Percentiles rank a stretch among this genome's conserved stretches.
These are phyloP conservation scores for Yarrowia sp. DNA, from an alignment of 805 yeast genomes.

Conservation along the genomic window DNA sequence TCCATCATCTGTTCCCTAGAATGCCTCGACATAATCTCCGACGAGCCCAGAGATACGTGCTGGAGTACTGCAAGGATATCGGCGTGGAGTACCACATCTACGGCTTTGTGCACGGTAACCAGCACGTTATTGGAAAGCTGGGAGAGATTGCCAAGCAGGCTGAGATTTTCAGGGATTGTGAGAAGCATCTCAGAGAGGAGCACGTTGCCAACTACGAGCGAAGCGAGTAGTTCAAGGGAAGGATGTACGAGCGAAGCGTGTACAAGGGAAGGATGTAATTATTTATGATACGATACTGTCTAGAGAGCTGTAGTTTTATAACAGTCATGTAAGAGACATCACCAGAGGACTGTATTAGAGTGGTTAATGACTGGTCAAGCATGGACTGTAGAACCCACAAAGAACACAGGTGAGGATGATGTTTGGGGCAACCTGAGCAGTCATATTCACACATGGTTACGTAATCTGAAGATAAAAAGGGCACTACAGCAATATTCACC, in stretches of 20 bases:
- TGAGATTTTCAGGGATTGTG: constrained; percentile 67
- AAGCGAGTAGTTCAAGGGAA: not conserved
- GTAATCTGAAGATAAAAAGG: too few species aligned
- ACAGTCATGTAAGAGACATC: too few species aligned
- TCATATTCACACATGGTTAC: too few species aligned
- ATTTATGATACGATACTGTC: not conserved
- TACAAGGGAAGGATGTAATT: not conserved
- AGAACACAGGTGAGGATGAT: too few species aligned
- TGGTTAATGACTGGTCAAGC: too few species aligned
- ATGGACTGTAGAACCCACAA: too few species aligned
- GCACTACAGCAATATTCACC: too few species aligned
- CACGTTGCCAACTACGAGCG: not conserved
- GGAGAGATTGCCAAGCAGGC: constrained; percentile 81
- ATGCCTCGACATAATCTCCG: constrained; percentile 86
- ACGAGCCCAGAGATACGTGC: constrained; percentile 65
- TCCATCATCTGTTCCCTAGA: constrained; percentile 87
- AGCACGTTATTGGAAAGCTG: constrained; percentile 63
- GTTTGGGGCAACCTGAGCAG: too few species aligned
- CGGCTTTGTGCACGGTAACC: constrained; percentile 79
- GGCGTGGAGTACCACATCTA: constrained; percentile 80
- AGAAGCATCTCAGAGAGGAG: constrained; percentile 57
- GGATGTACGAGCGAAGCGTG: too few species aligned
- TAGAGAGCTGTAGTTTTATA: too few species aligned
- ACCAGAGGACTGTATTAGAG: too few species aligned
- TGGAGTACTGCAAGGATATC: constrained; percentile 69